Evolutionary conservation across 2,329 filamentous ascomycete species (phyloP).

Genomic region (Orbilia javanica): DNA sequence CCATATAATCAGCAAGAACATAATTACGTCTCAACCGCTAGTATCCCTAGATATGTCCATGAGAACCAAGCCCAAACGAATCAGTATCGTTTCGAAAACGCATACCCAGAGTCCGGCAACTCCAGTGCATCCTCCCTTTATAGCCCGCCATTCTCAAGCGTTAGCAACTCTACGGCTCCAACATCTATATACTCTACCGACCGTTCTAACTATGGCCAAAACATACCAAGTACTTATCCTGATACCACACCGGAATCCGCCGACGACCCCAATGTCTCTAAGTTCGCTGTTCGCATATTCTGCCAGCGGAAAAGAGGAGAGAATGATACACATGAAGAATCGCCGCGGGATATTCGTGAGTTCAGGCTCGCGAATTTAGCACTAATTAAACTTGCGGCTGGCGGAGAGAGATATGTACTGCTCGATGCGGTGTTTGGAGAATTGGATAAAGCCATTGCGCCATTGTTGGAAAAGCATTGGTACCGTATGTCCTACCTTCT

Average conservation of each 20-base stretch:
- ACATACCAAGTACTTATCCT: neutral
- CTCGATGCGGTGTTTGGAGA: constrained; percentile 54
- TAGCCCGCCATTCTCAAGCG: neutral
- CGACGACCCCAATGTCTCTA: constrained; percentile 50
- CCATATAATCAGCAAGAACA: constrained; percentile 41
- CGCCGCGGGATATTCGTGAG: constrained; percentile 52
- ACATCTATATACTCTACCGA: constrained; percentile 32
- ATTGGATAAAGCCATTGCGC: constrained; percentile 45
- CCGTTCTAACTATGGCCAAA: constrained; percentile 9
- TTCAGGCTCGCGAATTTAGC: constrained; percentile 45
- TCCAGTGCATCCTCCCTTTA: constrained; percentile 47
- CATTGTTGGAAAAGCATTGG: constrained; percentile 55
- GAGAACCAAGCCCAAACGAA: constrained; percentile 10
- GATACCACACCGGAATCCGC: neutral
- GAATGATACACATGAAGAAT: constrained; percentile 43
- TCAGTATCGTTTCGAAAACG: constrained; percentile 28
- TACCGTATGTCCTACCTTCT: constrained; percentile 34
- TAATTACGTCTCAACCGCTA: constrained; percentile 8
- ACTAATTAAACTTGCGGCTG: constrained; percentile 42
- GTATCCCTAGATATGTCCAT: neutral
- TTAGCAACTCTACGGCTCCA: constrained; percentile 18
- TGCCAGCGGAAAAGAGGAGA: constrained; percentile 50
- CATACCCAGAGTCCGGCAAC: constrained; percentile 10
- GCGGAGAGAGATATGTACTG: constrained; percentile 41
- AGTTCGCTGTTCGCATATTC: constrained; percentile 43